Evolutionary conservation across 148 eudicot species (phyloP).

Genomic region (Polygonum aviculare): DNA sequence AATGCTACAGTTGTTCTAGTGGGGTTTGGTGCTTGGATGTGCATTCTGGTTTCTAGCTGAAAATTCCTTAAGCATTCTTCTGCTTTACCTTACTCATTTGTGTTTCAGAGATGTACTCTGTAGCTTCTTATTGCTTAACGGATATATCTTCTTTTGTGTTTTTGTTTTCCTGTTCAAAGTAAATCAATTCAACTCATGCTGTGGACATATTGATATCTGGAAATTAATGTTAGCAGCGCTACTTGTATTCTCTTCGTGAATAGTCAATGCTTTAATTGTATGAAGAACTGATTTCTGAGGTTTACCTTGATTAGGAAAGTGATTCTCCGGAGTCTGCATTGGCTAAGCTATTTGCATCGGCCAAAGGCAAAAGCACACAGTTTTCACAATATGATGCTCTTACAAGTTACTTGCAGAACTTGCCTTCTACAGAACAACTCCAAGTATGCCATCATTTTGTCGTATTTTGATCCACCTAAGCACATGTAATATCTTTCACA

Average conservation of each 20-base stretch:
- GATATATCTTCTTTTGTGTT: background rate
- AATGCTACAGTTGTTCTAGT: background rate
- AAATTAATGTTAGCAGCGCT: no score
- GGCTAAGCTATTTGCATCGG: constrained; percentile 69
- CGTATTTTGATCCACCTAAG: background rate
- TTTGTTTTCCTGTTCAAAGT: no score
- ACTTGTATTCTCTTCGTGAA: background rate
- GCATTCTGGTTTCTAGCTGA: background rate
- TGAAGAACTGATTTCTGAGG: background rate
- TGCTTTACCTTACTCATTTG: background rate
- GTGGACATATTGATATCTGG: background rate
- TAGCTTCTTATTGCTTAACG: background rate
- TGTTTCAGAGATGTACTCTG: background rate
- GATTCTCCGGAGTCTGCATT: constrained; percentile 72
- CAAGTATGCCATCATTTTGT: constrained; percentile 31
- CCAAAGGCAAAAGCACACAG: constrained; percentile 29
- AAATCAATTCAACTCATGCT: background rate
- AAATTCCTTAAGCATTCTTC: background rate
- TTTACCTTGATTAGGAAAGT: constrained; percentile 39
- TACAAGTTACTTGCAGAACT: constrained; percentile 53
- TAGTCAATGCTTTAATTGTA: background rate
- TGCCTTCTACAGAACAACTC: constrained; percentile 69
- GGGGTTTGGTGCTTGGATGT: background rate
- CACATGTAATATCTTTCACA: background rate
- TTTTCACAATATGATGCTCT: constrained; percentile 34